Evolutionary conservation across 75 land plant genomes (phyloP).

Genomic region (Cryptomeria japonica): DNA sequence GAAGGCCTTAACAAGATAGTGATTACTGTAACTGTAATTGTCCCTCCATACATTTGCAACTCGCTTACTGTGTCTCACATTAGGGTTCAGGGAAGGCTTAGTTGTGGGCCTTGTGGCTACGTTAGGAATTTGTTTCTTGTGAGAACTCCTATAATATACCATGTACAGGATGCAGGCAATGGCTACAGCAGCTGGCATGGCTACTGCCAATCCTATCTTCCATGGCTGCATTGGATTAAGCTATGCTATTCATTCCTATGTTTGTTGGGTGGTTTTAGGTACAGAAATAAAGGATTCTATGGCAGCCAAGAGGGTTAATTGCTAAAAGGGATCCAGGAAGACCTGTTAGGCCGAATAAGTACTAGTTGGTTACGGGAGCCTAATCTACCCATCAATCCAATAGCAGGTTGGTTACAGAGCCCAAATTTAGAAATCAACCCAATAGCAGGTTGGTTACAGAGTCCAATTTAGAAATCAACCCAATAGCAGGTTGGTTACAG

Average conservation of each 20-base stretch:
- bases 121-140: not conserved
- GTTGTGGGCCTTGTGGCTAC: not conserved
- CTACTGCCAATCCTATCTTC: not conserved
- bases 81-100: not conserved
- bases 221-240: not conserved
- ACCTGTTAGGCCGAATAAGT: not conserved
- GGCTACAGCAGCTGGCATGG: not conserved
- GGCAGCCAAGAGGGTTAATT: not conserved
- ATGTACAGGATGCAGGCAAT: not conserved
- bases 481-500: too few relatives aligned
- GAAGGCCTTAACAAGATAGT: slow-evolving; percentile 5
- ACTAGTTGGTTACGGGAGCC: not conserved
- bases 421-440: too few relatives aligned
- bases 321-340: not conserved
- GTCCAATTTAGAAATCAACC: not conserved
- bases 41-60: not conserved
- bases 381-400: not conserved
- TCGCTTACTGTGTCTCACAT: not conserved
- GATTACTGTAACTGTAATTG: not conserved
- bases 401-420: too few relatives aligned
- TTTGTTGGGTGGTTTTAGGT: not conserved
- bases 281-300: not conserved
- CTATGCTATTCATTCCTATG: not conserved
- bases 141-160: not conserved
- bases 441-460: not conserved